Evolutionary conservation across 352 stramenopile genomes (phyloP).

Genomic region (Globisporangium rhizosaccharum): DNA sequence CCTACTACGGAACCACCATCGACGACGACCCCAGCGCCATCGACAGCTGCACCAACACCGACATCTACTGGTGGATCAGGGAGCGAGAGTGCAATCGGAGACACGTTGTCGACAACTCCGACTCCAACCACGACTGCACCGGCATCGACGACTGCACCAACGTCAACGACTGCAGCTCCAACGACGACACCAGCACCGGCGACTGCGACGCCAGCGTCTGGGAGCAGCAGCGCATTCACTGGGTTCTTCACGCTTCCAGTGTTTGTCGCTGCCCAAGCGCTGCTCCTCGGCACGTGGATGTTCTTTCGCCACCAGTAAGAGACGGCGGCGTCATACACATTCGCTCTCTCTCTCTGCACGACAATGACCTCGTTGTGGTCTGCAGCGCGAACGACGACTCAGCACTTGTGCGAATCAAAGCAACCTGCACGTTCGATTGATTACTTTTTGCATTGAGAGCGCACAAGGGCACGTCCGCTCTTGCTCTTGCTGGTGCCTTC

Average conservation of each 20-base stretch:
- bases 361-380: no score
- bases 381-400: no score
- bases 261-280: background rate
- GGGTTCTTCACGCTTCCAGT: background rate
- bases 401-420: no score
- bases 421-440: no score
- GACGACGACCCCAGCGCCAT: background rate
- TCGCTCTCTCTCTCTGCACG: no score
- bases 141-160: background rate
- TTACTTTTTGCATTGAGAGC: no score
- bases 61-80: background rate
- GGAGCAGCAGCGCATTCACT: background rate
- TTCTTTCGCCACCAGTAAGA: background rate
- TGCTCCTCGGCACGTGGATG: background rate
- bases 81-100: no score
- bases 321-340: no score
- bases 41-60: slow-evolving; percentile 3
- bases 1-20: background rate
- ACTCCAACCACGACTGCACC: background rate
- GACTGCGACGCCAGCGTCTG: background rate
- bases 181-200: background rate
- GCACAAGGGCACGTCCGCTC: no score
- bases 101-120: background rate
- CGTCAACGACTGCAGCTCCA: background rate
- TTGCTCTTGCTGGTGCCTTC: no score